Percentiles rank a stretch among this genome's conserved stretches.
Evolutionary conservation across 768 basidiomycete species (phyloP).

Genomic region (Gymnopilus dilepis): DNA sequence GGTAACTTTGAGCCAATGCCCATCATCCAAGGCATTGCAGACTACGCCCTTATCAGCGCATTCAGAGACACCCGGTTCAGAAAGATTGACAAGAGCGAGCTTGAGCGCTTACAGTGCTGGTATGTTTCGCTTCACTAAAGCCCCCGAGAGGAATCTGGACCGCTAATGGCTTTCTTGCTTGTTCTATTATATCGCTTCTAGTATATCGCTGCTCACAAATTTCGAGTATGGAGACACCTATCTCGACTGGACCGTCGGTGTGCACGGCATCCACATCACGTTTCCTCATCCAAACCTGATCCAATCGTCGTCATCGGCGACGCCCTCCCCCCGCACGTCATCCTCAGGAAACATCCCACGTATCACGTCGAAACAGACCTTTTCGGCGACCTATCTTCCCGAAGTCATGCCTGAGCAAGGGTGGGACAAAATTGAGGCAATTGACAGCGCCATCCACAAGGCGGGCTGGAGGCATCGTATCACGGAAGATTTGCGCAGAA

Average conservation of each 20-base stretch:
- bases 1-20: constrained; percentile 86
- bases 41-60: constrained; percentile 93
- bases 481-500: constrained; percentile 80
- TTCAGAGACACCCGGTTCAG: constrained; percentile 88
- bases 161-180: not conserved
- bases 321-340: constrained; percentile 69
- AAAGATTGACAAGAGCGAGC: constrained; percentile 76
- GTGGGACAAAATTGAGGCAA: constrained; percentile 89
- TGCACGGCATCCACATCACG: constrained; percentile 89
- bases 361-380: constrained; percentile 58
- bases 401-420: constrained; percentile 93
- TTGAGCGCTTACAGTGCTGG: constrained; percentile 87
- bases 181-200: constrained; percentile 33
- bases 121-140: constrained; percentile 43
- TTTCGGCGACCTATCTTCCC: constrained; percentile 92
- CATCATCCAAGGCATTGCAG: constrained; percentile 76
- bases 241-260: constrained; percentile 92
- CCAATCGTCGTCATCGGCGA: constrained; percentile 56
- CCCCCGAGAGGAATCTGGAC: constrained; percentile 9
- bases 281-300: constrained; percentile 82
- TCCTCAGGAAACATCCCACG: constrained; percentile 66
- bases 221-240: constrained; percentile 87
- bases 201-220: constrained; percentile 91
- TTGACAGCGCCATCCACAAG: constrained; percentile 92
- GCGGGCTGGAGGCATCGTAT: constrained; percentile 88